Conservation (phyloP, 2,329 filamentous ascomycete species). For the Apiospora aurea region DNA sequence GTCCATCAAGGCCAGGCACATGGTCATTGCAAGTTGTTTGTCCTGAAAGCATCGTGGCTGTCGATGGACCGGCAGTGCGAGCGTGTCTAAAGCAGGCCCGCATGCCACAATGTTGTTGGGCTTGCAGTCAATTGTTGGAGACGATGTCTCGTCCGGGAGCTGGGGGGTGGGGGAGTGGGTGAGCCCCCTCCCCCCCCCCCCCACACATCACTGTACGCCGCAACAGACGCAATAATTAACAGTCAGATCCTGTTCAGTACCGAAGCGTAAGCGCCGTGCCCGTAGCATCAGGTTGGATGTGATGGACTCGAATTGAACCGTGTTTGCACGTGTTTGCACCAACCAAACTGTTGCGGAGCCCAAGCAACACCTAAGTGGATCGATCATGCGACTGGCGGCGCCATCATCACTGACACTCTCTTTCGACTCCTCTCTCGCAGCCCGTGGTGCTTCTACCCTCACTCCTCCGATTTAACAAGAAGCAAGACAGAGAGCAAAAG, state of each 20-base stretch:
- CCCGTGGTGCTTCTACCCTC: neutral
- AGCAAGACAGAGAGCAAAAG: neutral
- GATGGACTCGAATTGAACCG: too few species aligned
- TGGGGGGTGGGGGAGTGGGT: neutral
- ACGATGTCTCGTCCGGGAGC: neutral
- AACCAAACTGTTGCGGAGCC: too few species aligned
- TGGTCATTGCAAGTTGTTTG: too few species aligned
- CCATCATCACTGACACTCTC: neutral
- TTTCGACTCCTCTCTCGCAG: neutral
- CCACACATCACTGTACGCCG: neutral
- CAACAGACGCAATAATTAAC: neutral
- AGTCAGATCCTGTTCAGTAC: too few species aligned
- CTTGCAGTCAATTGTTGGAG: neutral
- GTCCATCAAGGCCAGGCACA: too few species aligned
- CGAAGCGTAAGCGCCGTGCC: too few species aligned
- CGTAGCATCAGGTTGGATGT: too few species aligned
- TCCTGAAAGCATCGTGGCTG: too few species aligned
- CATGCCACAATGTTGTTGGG: neutral
- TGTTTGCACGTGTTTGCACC: too few species aligned
- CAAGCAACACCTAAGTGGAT: too few species aligned
- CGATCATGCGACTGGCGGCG: neutral
- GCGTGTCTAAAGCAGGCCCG: too few species aligned
- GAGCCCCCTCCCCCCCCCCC: neutral
- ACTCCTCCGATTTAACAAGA: neutral
- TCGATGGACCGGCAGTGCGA: too few species aligned